Conservation (phyloP, 345 rosid genomes). For the Hibiscus mutabilis region DNA sequence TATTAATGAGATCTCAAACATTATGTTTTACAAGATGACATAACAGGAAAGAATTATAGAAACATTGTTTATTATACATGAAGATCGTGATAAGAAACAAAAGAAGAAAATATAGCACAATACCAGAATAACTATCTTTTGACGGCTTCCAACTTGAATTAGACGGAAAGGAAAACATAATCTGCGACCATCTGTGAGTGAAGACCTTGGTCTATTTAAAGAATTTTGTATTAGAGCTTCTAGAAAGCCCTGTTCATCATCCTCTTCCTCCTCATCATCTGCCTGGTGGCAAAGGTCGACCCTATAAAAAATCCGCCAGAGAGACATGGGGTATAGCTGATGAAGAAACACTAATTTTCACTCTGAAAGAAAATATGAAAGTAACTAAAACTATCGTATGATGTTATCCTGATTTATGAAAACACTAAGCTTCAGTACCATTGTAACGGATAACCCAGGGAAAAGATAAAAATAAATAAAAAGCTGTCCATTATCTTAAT, state of each 20-base stretch:
- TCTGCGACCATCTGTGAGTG: constrained; percentile 29
- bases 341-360: constrained; percentile 9
- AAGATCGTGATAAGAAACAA: constrained; percentile 1
- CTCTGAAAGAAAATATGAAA: constrained; percentile 6
- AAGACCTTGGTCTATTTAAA: constrained; percentile 26
- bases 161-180: constrained; percentile 44
- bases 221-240: constrained; percentile 44
- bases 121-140: constrained; percentile 60
- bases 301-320: constrained; percentile 30
- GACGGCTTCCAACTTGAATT: constrained; percentile 53
- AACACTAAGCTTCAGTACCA: neutral
- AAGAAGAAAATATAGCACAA: constrained; percentile 6
- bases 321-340: constrained; percentile 7
- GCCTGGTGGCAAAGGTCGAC: constrained; percentile 64
- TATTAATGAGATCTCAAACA: neutral
- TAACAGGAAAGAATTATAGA: neutral
- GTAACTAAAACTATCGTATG: neutral
- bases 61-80: neutral
- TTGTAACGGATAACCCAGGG: neutral
- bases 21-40: neutral
- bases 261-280: constrained; percentile 57
- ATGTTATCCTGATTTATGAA: neutral
- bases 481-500: neutral
- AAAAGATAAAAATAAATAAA: neutral
- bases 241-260: constrained; percentile 46